phyloP scores from a whole-genome alignment of 75 land plant genomes.

The Pinus tabuliformis region DNA sequence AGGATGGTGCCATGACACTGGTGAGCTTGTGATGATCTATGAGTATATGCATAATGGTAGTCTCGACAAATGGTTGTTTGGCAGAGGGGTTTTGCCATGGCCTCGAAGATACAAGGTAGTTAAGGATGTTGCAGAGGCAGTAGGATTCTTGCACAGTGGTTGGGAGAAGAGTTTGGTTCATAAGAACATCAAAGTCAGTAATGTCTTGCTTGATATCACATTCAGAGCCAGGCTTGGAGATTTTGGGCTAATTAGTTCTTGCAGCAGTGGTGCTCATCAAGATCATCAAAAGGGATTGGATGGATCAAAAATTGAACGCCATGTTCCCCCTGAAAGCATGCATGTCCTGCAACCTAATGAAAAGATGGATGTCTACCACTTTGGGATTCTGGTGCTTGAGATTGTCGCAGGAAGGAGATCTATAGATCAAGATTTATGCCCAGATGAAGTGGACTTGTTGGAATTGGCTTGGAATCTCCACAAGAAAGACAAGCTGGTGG shows the following conservation, averaged over 20 bases:
- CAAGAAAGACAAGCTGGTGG: conserved; percentile 14
- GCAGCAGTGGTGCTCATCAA: conserved; percentile 14
- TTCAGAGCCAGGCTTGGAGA: conserved; percentile 52
- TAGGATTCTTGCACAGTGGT: conserved; percentile 40
- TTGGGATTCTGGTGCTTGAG: conserved; percentile 41
- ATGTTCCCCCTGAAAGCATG: conserved; percentile 3
- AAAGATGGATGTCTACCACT: conserved; percentile 36
- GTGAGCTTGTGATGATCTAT: conserved; percentile 23
- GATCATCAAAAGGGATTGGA: conserved; percentile 9
- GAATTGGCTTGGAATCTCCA: conserved; percentile 44
- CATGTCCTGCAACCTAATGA: conserved; percentile 11
- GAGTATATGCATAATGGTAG: conserved; percentile 45
- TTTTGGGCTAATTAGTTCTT: conserved; percentile 33
- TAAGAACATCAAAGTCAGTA: conserved; percentile 53
- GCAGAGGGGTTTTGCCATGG: conserved; percentile 36
- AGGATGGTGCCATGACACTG: conserved; percentile 47
- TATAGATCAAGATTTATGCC: conserved; percentile 3
- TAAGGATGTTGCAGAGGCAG: conserved; percentile 35
- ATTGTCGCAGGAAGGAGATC: conserved; percentile 29
- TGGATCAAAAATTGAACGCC: conserved; percentile 1
- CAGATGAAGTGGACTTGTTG: conserved; percentile 33
- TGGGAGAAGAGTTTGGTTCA: conserved; percentile 40
- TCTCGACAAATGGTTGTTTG: conserved; percentile 42
- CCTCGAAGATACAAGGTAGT: conserved; percentile 35
- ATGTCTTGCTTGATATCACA: conserved; percentile 43